Base-by-base conservation (phyloP, 2,329 filamentous ascomycete species). In the Amauroascus niger region DNA sequence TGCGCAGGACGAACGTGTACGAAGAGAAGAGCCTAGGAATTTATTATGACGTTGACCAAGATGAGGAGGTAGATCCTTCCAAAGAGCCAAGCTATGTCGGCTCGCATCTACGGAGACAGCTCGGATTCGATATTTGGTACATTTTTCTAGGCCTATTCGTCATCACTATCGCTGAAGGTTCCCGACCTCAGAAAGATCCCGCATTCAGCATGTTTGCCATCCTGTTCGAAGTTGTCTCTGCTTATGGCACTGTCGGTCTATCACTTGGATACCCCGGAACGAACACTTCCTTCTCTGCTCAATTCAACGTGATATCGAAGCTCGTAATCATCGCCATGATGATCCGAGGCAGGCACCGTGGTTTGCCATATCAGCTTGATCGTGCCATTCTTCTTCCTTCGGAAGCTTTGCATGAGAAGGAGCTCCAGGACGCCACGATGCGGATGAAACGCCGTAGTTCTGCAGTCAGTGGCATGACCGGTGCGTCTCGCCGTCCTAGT, bases 121-220 rank as follows among this genome's bases (percentile, higher is more conserved):
- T 98, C 33, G 95, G 89, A 52, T 98, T 98, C 72, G 93, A 98
- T 71, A 70, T 98, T 69, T 98, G 93, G 93, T 98, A 89, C 64
- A 86, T 98, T 55, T 95, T 95, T 65, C 69, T 97, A 20, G 93
- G 93, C 0, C 82, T 95, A 61, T 98, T 98, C 71, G 80, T 97
- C 66, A 86, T 98, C 63, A 79, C 86, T 57, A 95, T 98, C 62
- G 83, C 87, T 28, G 94, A 98, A 71, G 91, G 89, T 3, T 54
- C 63, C 6, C 81, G 83, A 14, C 75, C 98, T 11, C 75, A 86
- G 64, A 78, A 79, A 61, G 72, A 82, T 49, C 74, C 74, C 57
- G 62, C 65, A 2, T 87, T 89, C 62, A 79, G 81, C 54, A 73
- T 87, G 66, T 90, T 87, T 65, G 72, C 77, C 6, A 74, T 80